Percentiles rank a stretch among this genome's conserved stretches.
These are phyloP conservation scores for Solanum hybrid DNA, from an alignment of 305 asterid species.

Conservation along the genomic window DNA sequence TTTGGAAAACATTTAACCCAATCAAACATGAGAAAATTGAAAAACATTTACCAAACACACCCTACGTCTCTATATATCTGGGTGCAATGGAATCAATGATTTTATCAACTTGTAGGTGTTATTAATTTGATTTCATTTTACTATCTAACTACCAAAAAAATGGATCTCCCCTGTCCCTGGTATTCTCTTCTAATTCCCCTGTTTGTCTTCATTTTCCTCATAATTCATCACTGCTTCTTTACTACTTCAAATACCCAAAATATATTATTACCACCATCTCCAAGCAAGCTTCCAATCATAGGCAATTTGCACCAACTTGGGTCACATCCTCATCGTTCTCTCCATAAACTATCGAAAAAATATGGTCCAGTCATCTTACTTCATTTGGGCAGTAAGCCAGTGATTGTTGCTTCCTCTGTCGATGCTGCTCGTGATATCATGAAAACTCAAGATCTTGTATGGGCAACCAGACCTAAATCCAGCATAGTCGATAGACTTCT, in stretches of 20 bases:
- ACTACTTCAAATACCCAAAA: background rate
- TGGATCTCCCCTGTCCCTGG: background rate
- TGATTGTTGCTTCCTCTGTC: slow-evolving; percentile 16
- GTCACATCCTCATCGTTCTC: slow-evolving; percentile 2
- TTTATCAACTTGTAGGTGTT: background rate
- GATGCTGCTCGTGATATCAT: slow-evolving; percentile 15
- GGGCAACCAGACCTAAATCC: slow-evolving; percentile 8
- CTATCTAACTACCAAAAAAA: background rate
- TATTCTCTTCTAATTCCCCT: background rate
- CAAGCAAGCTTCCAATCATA: slow-evolving; percentile 15
- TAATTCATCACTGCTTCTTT: background rate
- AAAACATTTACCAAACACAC: too few relatives aligned
- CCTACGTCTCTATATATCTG: background rate
- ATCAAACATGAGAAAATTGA: too few relatives aligned
- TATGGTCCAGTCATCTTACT: slow-evolving; percentile 22
- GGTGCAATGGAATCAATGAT: background rate
- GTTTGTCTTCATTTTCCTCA: slow-evolving; percentile 2
- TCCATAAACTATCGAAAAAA: slow-evolving; percentile 1
- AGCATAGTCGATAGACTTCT: background rate
- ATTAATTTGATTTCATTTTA: background rate
- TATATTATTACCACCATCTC: slow-evolving; percentile 12
- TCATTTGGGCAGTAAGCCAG: slow-evolving; percentile 9
- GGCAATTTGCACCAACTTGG: slow-evolving; percentile 25
- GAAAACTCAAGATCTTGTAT: slow-evolving; percentile 17
- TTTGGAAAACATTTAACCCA: too few relatives aligned